These are phyloP conservation scores for Phaseolus coccineus DNA, from an alignment of 331 rosid genomes.

Conservation along the genomic window DNA sequence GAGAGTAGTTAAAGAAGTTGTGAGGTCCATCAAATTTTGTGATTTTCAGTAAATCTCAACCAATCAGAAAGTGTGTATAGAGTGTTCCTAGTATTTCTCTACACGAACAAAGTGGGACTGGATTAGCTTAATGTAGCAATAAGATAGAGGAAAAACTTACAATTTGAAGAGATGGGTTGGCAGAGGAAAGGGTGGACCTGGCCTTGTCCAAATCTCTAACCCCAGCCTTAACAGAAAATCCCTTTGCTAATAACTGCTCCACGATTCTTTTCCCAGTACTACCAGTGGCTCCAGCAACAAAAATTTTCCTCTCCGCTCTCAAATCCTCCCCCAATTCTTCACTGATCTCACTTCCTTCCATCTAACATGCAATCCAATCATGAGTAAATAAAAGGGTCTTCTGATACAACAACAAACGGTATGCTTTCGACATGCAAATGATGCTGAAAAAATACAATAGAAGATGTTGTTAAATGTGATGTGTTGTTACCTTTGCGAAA, in stretches of 20 bases:
- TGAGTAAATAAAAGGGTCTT: neutral
- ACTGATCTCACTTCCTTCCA: slow-evolving; percentile 71
- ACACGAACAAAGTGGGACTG: neutral
- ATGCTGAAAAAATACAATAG: neutral
- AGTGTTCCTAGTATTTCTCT: too few relatives aligned
- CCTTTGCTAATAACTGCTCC: slow-evolving; percentile 86
- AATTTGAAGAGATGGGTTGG: slow-evolving; percentile 77
- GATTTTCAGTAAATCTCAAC: too few relatives aligned
- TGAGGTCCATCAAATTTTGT: too few relatives aligned
- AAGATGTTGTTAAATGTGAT: neutral
- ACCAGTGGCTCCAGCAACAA: slow-evolving; percentile 97
- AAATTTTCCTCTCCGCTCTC: slow-evolving; percentile 64
- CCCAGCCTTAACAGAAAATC: slow-evolving; percentile 88
- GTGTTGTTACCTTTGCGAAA: slow-evolving; percentile 56
- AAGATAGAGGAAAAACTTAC: slow-evolving; percentile 54
- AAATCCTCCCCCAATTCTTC: slow-evolving; percentile 56
- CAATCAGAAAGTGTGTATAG: too few relatives aligned
- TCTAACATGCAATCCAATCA: slow-evolving; percentile 48
- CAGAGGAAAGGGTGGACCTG: slow-evolving; percentile 54
- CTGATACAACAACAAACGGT: neutral
- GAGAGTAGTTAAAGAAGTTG: too few relatives aligned
- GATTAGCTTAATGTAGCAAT: slow-evolving; percentile 7
- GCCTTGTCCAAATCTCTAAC: slow-evolving; percentile 91
- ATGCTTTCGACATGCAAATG: neutral
- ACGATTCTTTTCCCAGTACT: slow-evolving; percentile 89